Evolutionary conservation across 1,139 yeast genomes (phyloP).

Genomic region (Candida sp.): DNA sequence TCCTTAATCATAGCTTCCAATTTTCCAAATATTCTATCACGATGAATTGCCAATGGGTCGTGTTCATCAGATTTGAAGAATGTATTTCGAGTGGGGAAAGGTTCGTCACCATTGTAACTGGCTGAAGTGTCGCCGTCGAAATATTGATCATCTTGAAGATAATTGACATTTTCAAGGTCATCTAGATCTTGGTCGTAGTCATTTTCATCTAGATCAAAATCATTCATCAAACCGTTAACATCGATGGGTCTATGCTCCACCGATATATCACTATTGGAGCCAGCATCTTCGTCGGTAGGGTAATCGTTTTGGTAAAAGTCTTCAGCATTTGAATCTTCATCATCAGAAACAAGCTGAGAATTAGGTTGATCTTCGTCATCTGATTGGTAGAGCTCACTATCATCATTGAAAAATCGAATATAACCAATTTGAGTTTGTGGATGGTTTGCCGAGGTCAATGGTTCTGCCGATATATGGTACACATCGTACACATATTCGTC

Average conservation of each 20-base stretch:
- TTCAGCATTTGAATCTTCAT: constrained; percentile 63
- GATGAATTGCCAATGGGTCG: constrained; percentile 58
- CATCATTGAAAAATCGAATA: constrained; percentile 65
- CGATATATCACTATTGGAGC: constrained; percentile 21
- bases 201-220: constrained; percentile 18
- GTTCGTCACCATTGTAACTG: constrained; percentile 13
- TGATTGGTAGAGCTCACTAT: constrained; percentile 38
- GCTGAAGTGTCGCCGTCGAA: constrained; percentile 12
- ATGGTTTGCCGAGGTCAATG: constrained; percentile 50
- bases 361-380: constrained; percentile 49
- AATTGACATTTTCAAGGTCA: constrained; percentile 25
- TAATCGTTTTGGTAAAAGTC: constrained; percentile 90
- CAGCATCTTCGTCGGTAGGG: constrained; percentile 87
- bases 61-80: constrained; percentile 54
- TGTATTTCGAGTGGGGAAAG: constrained; percentile 31
- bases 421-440: constrained; percentile 60
- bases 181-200: constrained; percentile 17
- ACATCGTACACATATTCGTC: constrained; percentile 89
- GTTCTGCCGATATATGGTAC: constrained; percentile 41
- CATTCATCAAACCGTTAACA: constrained; percentile 11
- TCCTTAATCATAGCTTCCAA: constrained; percentile 47
- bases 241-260: constrained; percentile 27
- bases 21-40: constrained; percentile 59
- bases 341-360: constrained; percentile 27
- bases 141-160: constrained; percentile 18